Conservation (phyloP, 73 alveolate genomes). For the Tetrahymena malaccensis region DNA sequence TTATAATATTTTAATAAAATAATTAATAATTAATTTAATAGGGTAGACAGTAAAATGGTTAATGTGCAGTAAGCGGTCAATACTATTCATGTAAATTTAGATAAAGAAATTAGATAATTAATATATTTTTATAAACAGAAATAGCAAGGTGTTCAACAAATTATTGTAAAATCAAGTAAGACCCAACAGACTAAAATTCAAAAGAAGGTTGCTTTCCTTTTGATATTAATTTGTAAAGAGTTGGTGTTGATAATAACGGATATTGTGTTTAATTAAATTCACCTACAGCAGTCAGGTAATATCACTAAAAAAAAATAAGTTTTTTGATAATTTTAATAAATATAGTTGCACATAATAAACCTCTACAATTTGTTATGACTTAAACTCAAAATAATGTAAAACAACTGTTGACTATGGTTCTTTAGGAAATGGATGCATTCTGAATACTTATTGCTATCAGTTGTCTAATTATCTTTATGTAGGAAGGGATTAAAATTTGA, state of each 20-base stretch:
- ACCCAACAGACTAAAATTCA: neutral
- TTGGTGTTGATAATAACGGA: neutral
- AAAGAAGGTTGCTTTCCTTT: neutral
- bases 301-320: too few species aligned
- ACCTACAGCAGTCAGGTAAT: neutral
- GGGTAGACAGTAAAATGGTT: neutral
- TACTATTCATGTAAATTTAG: neutral
- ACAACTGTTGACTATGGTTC: neutral
- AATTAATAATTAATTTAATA: neutral
- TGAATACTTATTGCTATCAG: neutral
- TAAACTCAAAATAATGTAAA: neutral
- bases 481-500: neutral
- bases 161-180: neutral
- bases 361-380: neutral
- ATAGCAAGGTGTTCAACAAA: neutral
- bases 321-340: too few species aligned
- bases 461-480: neutral
- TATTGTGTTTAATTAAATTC: neutral
- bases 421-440: neutral
- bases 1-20: too few species aligned
- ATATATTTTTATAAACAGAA: neutral
- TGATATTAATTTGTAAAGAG: neutral
- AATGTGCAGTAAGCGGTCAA: neutral
- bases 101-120: too few species aligned
- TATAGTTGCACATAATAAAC: neutral